Evolutionary conservation across 2,329 filamentous ascomycete species (phyloP).

Genomic region (Penicillium sp.): DNA sequence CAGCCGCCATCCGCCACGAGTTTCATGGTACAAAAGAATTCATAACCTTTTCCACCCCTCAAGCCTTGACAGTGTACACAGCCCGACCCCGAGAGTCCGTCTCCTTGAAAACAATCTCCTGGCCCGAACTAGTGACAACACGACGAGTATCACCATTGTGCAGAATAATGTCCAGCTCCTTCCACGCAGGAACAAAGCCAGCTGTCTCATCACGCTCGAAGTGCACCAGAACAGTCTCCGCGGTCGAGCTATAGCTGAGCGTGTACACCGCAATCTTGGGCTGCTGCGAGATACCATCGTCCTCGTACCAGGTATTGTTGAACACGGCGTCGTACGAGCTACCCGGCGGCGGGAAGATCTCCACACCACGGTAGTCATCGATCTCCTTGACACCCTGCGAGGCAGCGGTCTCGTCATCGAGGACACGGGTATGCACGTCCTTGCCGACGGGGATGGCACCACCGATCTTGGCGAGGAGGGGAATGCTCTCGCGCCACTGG

Average conservation of each 20-base stretch:
- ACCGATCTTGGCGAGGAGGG: slow-evolving; percentile 62
- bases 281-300: slow-evolving; percentile 60
- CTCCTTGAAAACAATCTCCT: slow-evolving; percentile 38
- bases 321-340: slow-evolving; percentile 49
- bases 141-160: slow-evolving; percentile 57
- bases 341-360: slow-evolving; percentile 61
- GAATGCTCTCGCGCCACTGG: slow-evolving; percentile 61
- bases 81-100: slow-evolving; percentile 36
- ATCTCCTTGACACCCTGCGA: slow-evolving; percentile 47
- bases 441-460: slow-evolving; percentile 61
- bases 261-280: slow-evolving; percentile 52
- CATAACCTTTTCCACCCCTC: not conserved
- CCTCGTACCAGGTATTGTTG: slow-evolving; percentile 60
- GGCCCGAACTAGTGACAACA: slow-evolving; percentile 44
- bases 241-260: slow-evolving; percentile 53
- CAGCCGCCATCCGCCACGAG: not conserved
- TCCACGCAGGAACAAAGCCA: slow-evolving; percentile 58
- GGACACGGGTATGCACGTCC: slow-evolving; percentile 57
- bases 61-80: slow-evolving; percentile 40
- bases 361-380: slow-evolving; percentile 63
- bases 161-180: slow-evolving; percentile 57
- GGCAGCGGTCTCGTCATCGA: slow-evolving; percentile 57
- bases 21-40: not conserved
- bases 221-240: slow-evolving; percentile 52
- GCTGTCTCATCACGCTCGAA: slow-evolving; percentile 49